Percentiles rank a stretch among this genome's conserved stretches.
Conservation (phyloP, 2,329 filamentous ascomycete genomes). For the Pseudogymnoascus sp. region DNA sequence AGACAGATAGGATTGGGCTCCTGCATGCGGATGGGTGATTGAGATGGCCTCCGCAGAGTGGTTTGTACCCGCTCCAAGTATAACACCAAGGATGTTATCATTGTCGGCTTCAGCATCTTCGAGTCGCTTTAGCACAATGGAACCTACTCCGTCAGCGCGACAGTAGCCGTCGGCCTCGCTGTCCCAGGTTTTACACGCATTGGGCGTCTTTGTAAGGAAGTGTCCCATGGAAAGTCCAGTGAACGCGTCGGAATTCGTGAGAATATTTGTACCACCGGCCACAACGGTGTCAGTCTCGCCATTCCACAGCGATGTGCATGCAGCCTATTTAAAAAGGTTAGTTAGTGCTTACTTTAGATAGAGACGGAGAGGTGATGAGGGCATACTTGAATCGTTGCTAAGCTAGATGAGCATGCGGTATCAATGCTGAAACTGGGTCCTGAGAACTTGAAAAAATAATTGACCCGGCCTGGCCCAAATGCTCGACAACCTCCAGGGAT, state of each 20-base stretch:
- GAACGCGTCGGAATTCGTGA: conserved; percentile 19
- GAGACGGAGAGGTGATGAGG: too few species aligned
- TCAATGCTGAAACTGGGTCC: conserved; percentile 34
- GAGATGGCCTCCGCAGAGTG: conserved; percentile 63
- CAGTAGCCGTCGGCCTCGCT: conserved; percentile 40
- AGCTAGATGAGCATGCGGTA: conserved; percentile 34
- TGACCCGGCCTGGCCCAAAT: conserved; percentile 43
- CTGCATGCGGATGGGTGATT: conserved; percentile 72
- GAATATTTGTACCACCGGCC: not conserved
- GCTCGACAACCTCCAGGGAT: conserved; percentile 43
- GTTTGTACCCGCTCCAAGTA: conserved; percentile 50
- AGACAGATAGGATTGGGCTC: conserved; percentile 62
- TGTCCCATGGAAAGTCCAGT: conserved; percentile 12
- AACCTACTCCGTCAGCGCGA: conserved; percentile 37
- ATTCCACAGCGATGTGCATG: not conserved
- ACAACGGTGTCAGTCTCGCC: not conserved
- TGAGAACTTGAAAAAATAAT: conserved; percentile 35
- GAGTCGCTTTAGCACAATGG: conserved; percentile 39
- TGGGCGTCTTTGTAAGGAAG: conserved; percentile 21
- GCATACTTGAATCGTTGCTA: conserved; percentile 33
- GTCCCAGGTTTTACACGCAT: conserved; percentile 38
- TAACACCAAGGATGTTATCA: conserved; percentile 38
- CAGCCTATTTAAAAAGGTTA: not conserved
- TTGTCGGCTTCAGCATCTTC: conserved; percentile 37
- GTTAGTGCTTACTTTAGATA: too few species aligned